These are phyloP conservation scores for Vanderwaltozyma polyspora DNA, from an alignment of 805 yeast genomes.

Conservation along the genomic window DNA sequence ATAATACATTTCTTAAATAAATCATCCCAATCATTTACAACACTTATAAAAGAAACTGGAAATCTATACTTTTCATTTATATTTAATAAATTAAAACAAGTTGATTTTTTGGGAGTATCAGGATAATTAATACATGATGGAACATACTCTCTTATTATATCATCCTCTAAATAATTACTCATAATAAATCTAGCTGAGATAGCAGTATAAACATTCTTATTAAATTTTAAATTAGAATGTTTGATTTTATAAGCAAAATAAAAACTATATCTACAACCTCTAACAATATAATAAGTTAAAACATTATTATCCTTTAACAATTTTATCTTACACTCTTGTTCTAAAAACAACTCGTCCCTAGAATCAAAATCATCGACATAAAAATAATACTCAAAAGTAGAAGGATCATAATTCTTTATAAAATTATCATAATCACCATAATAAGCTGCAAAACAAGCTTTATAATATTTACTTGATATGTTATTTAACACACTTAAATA, in stretches of 20 bases:
- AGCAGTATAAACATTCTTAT: background rate
- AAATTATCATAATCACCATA: background rate
- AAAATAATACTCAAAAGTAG: no score
- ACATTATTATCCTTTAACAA: no score
- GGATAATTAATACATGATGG: constrained; percentile 1
- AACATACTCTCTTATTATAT: background rate
- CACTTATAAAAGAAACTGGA: background rate
- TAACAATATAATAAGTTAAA: background rate
- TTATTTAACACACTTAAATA: no score
- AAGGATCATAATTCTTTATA: background rate
- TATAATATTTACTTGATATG: background rate
- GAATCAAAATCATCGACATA: background rate
- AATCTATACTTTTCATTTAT: constrained; percentile 1
- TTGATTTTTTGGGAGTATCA: background rate
- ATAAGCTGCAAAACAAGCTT: background rate
- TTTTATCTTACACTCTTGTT: no score
- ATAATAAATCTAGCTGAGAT: background rate
- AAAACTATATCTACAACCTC: background rate
- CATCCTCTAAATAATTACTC: constrained; percentile 1
- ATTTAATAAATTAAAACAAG: constrained; percentile 1
- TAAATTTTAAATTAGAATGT: no score
- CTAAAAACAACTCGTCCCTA: no score
- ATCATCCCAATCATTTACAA: background rate
- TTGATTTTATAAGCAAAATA: background rate
- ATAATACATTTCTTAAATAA: no score